These are phyloP conservation scores for Rhizopus microsporus DNA, from an alignment of 371 early-diverging fungal species.

Conservation along the genomic window DNA sequence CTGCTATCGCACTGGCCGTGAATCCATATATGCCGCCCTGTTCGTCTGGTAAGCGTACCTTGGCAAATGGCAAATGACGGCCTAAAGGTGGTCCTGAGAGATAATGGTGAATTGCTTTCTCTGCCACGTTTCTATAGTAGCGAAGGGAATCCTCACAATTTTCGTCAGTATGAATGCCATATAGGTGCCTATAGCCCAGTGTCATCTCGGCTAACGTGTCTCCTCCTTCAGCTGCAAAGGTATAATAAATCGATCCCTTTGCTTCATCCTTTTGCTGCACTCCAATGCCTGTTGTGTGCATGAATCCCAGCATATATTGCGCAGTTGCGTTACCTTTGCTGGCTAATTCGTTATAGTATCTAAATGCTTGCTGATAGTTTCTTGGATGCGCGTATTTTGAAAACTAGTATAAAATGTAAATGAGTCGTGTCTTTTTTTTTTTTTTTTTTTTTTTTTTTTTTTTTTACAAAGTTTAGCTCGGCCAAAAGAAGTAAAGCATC, in stretches of 20 bases:
- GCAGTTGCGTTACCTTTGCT: constrained; percentile 79
- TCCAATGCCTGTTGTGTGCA: constrained; percentile 90
- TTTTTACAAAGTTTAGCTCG: constrained; percentile 61
- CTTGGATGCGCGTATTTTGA: constrained; percentile 60
- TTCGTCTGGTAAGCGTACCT: constrained; percentile 75
- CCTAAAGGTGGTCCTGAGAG: constrained; percentile 86
- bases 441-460: neutral
- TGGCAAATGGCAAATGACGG: constrained; percentile 64
- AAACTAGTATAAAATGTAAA: constrained; percentile 30
- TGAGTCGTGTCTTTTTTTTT: neutral
- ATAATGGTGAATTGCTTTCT: constrained; percentile 72
- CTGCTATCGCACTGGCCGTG: constrained; percentile 59
- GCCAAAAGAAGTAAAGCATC: constrained; percentile 57
- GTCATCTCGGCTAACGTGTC: constrained; percentile 81
- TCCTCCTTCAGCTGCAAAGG: constrained; percentile 81
- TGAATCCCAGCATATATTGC: constrained; percentile 86
- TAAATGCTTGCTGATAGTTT: constrained; percentile 60
- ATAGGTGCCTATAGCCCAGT: constrained; percentile 80
- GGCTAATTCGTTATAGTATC: constrained; percentile 61
- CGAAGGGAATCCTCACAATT: constrained; percentile 76
- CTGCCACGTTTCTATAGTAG: constrained; percentile 82
- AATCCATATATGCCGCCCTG: constrained; percentile 84
- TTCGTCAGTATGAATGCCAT: constrained; percentile 82
- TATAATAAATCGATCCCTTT: constrained; percentile 77
- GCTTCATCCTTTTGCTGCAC: constrained; percentile 64